Evolutionary conservation across 2,329 filamentous ascomycete genomes (phyloP), one percentile per base, ranked within the genome.

Genomic region (Coniochaeta prunicola): DNA sequence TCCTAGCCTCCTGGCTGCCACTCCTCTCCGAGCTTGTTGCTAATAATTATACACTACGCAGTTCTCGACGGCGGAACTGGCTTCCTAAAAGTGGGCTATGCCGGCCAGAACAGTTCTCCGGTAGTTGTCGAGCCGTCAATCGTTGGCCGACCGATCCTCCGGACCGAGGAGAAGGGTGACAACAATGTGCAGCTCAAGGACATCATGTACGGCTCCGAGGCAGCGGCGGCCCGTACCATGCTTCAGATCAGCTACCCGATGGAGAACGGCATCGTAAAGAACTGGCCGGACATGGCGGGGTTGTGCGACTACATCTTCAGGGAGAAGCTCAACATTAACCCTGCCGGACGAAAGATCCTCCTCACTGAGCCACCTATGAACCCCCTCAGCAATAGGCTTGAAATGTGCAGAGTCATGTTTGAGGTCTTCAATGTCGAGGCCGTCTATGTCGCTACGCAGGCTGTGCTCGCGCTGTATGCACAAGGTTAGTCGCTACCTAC

Each of bases 331-430:
- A 86, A 92, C 75, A 81, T 99, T 66, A 90, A 97, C 73, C 86
- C 94, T 2, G 85, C 85, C 24, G 93, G 91, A 65, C 91, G 92
- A 76, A 99, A 99, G 84, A 97, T 99, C 73, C 84, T 99, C 64
- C 60, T 68, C 33, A 97, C 93, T 53, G 94, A 99, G 77, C 93
- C 94, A 36, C 94, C 94, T 17, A 94, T 97, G 89, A 97, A 99
- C 77, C 94, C 94, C 53, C 82, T 97, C 61, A 92, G 88, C 82
- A 99, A 99, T 79, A 86, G 94, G 63, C 92, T 97, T 77, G 88
- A 96, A 76, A 99, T 99, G 94, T 91, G 88, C 73, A 91, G 99
- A 78, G 92, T 97, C 76, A 99, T 99, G 94, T 96, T 99, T 74
- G 94, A 99, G 74, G 21, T 42, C 31, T 97, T 77, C 87, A 86